A percentile compares a stretch with the other conserved stretches of the same genome.
Evolutionary conservation across 768 basidiomycete species (phyloP).

Genomic region (Gelatoporia subvermispora): DNA sequence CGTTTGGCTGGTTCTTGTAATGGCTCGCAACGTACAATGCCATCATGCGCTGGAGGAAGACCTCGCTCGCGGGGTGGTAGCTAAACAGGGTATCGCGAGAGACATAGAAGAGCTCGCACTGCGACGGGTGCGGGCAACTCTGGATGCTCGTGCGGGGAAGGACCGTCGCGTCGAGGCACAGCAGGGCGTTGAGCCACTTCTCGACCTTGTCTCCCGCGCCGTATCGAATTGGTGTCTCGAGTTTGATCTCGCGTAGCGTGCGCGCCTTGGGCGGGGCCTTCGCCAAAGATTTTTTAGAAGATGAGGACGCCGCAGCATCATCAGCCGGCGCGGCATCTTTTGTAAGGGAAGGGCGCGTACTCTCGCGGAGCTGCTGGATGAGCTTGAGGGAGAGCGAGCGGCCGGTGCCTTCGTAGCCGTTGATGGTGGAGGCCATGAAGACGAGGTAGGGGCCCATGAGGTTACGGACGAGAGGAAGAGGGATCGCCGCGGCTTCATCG

Average conservation of each 20-base stretch:
- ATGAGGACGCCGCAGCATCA: slow-evolving; percentile 36
- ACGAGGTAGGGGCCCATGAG: slow-evolving; percentile 96
- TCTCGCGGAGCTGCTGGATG: slow-evolving; percentile 93
- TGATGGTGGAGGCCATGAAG: slow-evolving; percentile 99
- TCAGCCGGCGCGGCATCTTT: slow-evolving; percentile 47
- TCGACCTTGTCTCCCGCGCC: slow-evolving; percentile 82
- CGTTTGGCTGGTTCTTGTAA: slow-evolving; percentile 99
- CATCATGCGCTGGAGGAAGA: slow-evolving; percentile 98
- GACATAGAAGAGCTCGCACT: slow-evolving; percentile 94
- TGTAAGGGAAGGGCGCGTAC: slow-evolving; percentile 71
- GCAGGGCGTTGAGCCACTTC: slow-evolving; percentile 85
- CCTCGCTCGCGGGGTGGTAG: slow-evolving; percentile 95
- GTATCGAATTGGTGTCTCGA: slow-evolving; percentile 94
- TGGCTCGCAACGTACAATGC: slow-evolving; percentile 95
- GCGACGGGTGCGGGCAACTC: slow-evolving; percentile 91
- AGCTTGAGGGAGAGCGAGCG: slow-evolving; percentile 97
- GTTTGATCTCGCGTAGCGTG: slow-evolving; percentile 86
- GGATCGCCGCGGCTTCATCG: slow-evolving; percentile 98
- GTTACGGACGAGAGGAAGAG: slow-evolving; percentile 90
- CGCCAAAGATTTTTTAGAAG: slow-evolving; percentile 48
- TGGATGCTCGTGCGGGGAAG: slow-evolving; percentile 46
- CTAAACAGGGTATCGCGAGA: slow-evolving; percentile 95
- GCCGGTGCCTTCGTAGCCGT: slow-evolving; percentile 99
- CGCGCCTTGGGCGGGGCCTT: slow-evolving; percentile 66
- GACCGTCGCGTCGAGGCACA: slow-evolving; percentile 87